Percentiles rank a stretch among this genome's conserved stretches.
Conservation (phyloP, 2,329 filamentous ascomycete species). For the Dothiorella sarmentorum region DNA sequence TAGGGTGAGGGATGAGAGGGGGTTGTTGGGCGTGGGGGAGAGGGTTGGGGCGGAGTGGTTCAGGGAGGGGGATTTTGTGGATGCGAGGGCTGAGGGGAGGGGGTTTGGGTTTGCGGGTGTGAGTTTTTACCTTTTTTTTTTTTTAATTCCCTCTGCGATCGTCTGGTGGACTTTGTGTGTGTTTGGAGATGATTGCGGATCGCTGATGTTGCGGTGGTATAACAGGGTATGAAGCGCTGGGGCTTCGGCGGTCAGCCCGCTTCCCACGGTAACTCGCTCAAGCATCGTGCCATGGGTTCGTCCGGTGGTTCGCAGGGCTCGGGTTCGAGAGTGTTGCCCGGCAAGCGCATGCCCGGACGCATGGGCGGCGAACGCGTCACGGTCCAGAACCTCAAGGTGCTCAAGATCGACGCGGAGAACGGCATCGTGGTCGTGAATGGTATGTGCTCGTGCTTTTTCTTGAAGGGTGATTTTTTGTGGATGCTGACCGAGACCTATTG, state of each 20-base stretch:
- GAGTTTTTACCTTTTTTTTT: slow-evolving; percentile 26
- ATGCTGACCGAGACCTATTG: not conserved
- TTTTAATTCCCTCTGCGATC: not conserved
- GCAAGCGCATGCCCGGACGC: slow-evolving; percentile 95
- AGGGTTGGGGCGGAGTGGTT: slow-evolving; percentile 87
- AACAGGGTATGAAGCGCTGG: slow-evolving; percentile 85
- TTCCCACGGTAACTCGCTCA: slow-evolving; percentile 92
- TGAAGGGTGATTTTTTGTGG: not conserved
- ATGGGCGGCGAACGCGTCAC: slow-evolving; percentile 92
- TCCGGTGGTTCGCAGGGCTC: slow-evolving; percentile 85
- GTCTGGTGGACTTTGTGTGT: not conserved
- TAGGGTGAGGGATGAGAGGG: slow-evolving; percentile 69
- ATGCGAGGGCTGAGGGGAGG: slow-evolving; percentile 72
- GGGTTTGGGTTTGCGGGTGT: slow-evolving; percentile 90
- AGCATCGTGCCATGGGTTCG: slow-evolving; percentile 89
- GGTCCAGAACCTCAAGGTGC: slow-evolving; percentile 83
- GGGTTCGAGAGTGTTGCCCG: slow-evolving; percentile 87
- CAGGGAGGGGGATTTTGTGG: slow-evolving; percentile 82
- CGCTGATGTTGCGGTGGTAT: not conserved
- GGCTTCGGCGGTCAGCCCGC: slow-evolving; percentile 85
- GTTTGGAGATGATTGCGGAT: not conserved
- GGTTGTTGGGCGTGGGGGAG: slow-evolving; percentile 72
- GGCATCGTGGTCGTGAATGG: slow-evolving; percentile 88
- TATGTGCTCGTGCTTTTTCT: slow-evolving; percentile 30
- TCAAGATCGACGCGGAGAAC: slow-evolving; percentile 82